A percentile compares a stretch with the other conserved stretches of the same genome.
These are phyloP conservation scores for Ceratocystis harringtonii DNA, from an alignment of 2,329 filamentous ascomycete species.

Conservation along the genomic window DNA sequence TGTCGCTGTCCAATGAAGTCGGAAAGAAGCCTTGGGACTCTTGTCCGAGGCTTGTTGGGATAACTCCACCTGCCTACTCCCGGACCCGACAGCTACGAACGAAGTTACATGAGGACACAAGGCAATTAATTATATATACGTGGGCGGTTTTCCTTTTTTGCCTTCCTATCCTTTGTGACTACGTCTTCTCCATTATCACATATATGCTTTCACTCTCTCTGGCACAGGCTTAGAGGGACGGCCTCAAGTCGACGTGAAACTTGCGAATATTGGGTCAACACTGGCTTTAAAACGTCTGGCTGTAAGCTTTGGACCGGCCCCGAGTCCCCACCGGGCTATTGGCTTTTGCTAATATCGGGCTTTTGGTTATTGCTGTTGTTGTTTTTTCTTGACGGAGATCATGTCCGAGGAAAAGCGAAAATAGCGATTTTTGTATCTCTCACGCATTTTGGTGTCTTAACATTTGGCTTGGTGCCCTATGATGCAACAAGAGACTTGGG, in stretches of 20 bases:
- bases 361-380: neutral
- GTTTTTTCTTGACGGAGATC: neutral
- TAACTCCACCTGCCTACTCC: neutral
- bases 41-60: neutral
- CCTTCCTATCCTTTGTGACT: neutral
- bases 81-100: neutral
- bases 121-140: neutral
- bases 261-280: neutral
- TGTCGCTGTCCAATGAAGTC: neutral
- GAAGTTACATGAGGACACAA: neutral
- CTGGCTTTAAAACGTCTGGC: neutral
- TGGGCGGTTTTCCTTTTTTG: neutral
- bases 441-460: neutral
- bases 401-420: conserved; percentile 1
- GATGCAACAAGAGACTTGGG: no score
- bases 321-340: neutral
- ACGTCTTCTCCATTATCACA: neutral
- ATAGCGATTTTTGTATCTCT: neutral
- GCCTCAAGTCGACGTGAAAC: neutral
- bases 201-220: neutral
- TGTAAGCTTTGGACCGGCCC: neutral
- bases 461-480: neutral
- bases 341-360: neutral
- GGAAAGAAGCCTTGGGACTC: neutral
- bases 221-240: neutral